Percentiles rank a stretch among this genome's conserved stretches.
phyloP scores from a whole-genome alignment of 2,329 filamentous ascomycete genomes.

The Penicillium thymicola region DNA sequence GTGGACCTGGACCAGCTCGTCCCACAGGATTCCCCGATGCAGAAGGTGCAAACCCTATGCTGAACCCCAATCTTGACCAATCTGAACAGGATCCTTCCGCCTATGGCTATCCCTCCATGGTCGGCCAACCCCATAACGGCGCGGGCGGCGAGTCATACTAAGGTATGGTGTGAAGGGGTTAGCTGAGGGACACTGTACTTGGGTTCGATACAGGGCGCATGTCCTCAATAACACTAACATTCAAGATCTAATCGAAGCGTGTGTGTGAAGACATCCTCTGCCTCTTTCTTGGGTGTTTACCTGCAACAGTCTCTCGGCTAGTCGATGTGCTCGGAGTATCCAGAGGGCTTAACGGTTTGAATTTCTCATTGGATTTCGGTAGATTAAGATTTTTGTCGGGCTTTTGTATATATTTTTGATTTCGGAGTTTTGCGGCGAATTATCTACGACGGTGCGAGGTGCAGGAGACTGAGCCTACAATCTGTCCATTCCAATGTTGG shows the following conservation, averaged over 20 bases:
- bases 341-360: not conserved
- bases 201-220: not conserved
- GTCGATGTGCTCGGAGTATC: not conserved
- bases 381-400: not conserved
- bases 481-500: conserved; percentile 2
- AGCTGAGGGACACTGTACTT: not conserved
- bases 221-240: not conserved
- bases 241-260: not conserved
- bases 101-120: conserved; percentile 48
- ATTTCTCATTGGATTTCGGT: not conserved
- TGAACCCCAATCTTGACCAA: conserved; percentile 44
- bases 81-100: conserved; percentile 45
- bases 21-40: conserved; percentile 38
- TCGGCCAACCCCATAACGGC: conserved; percentile 47
- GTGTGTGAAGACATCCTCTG: conserved; percentile 9
- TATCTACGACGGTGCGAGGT: conserved; percentile 3
- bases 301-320: not conserved
- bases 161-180: not conserved
- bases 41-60: conserved; percentile 44
- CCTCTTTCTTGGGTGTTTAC: conserved; percentile 1
- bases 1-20: conserved; percentile 26
- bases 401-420: not conserved
- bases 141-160: conserved; percentile 47
- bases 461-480: not conserved
- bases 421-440: not conserved